Evolutionary conservation across 164 flowering plant species (phyloP).

Genomic region (Sedum album): DNA sequence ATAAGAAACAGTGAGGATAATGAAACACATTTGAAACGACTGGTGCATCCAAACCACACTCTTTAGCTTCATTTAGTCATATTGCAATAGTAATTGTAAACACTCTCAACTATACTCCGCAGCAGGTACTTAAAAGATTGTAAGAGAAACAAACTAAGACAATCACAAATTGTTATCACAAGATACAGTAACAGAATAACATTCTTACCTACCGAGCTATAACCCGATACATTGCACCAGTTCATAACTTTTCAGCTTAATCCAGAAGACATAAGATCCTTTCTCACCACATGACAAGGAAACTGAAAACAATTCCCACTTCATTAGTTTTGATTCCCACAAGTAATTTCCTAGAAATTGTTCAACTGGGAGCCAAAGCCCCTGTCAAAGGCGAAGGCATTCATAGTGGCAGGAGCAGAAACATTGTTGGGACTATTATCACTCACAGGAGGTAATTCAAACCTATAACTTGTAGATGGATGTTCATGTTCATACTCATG

Average conservation of each 20-base stretch:
- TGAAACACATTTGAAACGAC: no score
- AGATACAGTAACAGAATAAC: no score
- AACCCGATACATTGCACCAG: not conserved
- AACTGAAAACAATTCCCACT: not conserved
- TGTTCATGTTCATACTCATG: not conserved
- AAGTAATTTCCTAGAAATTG: not conserved
- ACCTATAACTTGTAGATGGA: not conserved
- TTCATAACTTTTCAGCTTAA: not conserved
- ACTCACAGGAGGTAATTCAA: constrained; percentile 2
- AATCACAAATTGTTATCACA: no score
- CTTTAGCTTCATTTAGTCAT: no score
- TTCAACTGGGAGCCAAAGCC: constrained; percentile 2
- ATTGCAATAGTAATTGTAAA: no score
- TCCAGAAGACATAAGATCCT: not conserved
- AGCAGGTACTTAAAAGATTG: no score
- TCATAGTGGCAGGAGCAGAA: not conserved
- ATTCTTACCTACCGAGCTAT: no score
- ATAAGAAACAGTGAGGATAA: no score
- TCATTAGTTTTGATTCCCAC: not conserved
- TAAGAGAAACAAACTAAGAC: no score
- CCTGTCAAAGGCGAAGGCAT: not conserved
- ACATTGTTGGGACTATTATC: not conserved
- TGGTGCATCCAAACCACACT: no score
- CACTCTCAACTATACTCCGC: no score
- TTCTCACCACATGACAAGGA: not conserved